These are phyloP conservation scores for Cymbidium sinense DNA, from an alignment of 106 monocot genomes.

Conservation along the genomic window DNA sequence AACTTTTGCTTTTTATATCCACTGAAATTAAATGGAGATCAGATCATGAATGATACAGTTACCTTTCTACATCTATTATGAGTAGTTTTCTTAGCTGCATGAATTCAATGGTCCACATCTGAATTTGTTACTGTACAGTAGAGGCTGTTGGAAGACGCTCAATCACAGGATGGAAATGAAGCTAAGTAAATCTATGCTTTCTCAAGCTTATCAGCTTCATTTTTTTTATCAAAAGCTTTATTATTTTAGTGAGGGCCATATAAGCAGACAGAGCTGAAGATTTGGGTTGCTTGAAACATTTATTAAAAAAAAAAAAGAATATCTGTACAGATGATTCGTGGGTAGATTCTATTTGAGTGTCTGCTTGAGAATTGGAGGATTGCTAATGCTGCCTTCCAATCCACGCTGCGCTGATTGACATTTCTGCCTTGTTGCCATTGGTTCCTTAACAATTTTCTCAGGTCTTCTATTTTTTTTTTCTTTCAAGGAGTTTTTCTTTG, in stretches of 20 bases:
- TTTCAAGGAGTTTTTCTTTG: background rate
- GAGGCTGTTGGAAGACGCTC: constrained; percentile 6
- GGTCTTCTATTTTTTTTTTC: background rate
- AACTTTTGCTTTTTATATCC: background rate
- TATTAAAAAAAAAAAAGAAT: background rate
- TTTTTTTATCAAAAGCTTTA: background rate
- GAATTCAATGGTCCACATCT: constrained; percentile 4
- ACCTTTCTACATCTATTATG: background rate
- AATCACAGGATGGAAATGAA: background rate
- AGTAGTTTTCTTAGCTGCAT: constrained; percentile 9
- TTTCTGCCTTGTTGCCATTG: constrained; percentile 2
- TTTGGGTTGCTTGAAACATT: background rate
- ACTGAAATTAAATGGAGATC: background rate
- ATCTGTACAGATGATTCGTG: constrained; percentile 26
- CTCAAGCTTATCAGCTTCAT: background rate
- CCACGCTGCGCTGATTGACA: background rate
- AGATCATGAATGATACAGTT: background rate
- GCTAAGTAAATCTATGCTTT: background rate
- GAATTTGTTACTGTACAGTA: constrained; percentile 31
- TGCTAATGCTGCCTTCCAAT: constrained; percentile 6
- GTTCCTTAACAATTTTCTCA: background rate
- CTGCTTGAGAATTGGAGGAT: constrained; percentile 8
- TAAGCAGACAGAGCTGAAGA: background rate
- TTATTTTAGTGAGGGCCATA: background rate
- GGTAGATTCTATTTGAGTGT: constrained; percentile 15